Conservation (phyloP, 2,329 filamentous ascomycete genomes). For the Alternaria sp. region DNA sequence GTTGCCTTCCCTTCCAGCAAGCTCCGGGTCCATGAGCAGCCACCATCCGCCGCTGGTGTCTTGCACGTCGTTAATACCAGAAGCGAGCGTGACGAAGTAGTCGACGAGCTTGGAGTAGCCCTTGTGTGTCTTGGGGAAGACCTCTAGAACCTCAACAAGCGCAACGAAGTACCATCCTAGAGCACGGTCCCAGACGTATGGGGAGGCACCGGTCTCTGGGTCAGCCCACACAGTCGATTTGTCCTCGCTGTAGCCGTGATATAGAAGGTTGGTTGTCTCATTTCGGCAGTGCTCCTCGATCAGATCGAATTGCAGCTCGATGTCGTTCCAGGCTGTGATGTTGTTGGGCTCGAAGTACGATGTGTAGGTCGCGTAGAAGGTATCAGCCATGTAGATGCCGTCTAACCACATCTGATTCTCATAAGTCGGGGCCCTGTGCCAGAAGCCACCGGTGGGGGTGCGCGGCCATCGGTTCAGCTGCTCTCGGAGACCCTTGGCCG, state of each 20-base stretch:
- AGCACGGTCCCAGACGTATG: constrained; percentile 48
- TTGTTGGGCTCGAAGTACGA: constrained; percentile 47
- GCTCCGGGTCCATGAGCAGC: constrained; percentile 61
- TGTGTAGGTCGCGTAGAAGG: constrained; percentile 50
- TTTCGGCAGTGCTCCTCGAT: constrained; percentile 46
- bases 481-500: constrained; percentile 54
- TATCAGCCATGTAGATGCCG: constrained; percentile 55
- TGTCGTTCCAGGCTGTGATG: constrained; percentile 53
- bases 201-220: constrained; percentile 42
- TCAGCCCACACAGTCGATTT: constrained; percentile 47
- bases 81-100: constrained; percentile 52
- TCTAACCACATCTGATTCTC: constrained; percentile 65
- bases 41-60: constrained; percentile 62
- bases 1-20: constrained; percentile 57
- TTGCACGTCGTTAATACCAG: constrained; percentile 52
- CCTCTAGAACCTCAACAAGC: constrained; percentile 57
- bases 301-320: constrained; percentile 44
- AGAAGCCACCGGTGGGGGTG: constrained; percentile 61
- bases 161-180: constrained; percentile 50
- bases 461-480: constrained; percentile 59
- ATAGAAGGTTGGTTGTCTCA: constrained; percentile 39
- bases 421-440: constrained; percentile 58
- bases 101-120: constrained; percentile 47
- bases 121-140: constrained; percentile 50
- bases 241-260: constrained; percentile 46